Evolutionary conservation across 129 eudicot genomes (phyloP).

Genomic region (Escallonia rubra): DNA sequence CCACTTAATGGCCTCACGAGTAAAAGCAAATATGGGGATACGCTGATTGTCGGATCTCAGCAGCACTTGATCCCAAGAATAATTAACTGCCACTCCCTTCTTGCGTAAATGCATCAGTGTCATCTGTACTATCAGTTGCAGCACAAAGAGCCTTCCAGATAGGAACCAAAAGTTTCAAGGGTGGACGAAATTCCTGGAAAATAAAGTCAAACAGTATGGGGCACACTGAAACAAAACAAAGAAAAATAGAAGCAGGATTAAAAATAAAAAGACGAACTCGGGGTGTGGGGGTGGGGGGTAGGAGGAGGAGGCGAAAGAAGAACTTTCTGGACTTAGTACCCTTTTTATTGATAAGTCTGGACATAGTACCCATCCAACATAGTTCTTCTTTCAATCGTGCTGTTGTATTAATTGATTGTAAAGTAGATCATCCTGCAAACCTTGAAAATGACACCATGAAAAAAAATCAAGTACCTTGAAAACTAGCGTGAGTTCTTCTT

Average conservation of each 20-base stretch:
- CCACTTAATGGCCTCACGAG: too few species aligned
- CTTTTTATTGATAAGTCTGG: too few species aligned
- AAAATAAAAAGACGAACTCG: background rate
- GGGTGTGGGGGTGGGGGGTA: too few species aligned
- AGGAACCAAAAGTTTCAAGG: slow-evolving; percentile 66
- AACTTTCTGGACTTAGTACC: too few species aligned
- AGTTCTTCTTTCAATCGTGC: too few species aligned
- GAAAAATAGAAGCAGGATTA: background rate
- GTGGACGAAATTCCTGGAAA: slow-evolving; percentile 67
- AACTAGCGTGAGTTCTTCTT: slow-evolving; percentile 52
- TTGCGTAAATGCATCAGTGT: background rate
- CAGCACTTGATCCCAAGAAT: background rate
- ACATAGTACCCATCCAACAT: too few species aligned
- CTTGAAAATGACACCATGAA: background rate
- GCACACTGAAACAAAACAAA: background rate
- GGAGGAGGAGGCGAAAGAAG: too few species aligned
- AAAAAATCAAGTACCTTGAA: slow-evolving; percentile 39
- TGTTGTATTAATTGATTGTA: too few species aligned
- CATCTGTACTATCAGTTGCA: slow-evolving; percentile 26
- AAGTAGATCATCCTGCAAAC: too few species aligned
- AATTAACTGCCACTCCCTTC: background rate
- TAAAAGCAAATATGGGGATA: background rate
- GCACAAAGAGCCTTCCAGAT: slow-evolving; percentile 68
- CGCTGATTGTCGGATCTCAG: background rate
- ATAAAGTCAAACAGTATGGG: background rate